Evolutionary conservation across 1,284 basidiomycete species (phyloP).

Genomic region (Cutaneotrichosporon cavernicola): DNA sequence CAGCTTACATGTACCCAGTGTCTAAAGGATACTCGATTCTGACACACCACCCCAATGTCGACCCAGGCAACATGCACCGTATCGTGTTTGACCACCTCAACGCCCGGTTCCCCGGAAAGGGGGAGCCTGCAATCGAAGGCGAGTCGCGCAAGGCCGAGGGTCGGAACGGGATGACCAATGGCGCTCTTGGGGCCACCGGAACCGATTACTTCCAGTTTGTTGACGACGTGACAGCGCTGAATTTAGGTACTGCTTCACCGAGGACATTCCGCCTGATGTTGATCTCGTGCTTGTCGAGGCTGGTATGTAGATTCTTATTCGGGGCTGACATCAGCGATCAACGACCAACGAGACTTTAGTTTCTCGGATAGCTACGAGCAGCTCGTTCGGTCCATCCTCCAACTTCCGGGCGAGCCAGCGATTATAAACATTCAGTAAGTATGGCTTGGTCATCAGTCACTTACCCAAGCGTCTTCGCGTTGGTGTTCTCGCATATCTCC

Average conservation of each 20-base stretch:
- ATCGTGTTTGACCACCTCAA: constrained; percentile 43
- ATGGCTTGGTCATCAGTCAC: not conserved
- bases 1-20: constrained; percentile 23
- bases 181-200: constrained; percentile 24
- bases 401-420: constrained; percentile 7
- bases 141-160: constrained; percentile 7
- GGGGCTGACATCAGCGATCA: not conserved
- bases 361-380: not conserved
- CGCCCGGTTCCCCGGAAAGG: constrained; percentile 32
- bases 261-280: not conserved
- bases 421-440: constrained; percentile 9
- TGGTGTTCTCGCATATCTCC: not conserved
- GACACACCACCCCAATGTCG: constrained; percentile 22
- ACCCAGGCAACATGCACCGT: constrained; percentile 36
- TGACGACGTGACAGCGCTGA: too few relatives aligned
- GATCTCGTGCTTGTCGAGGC: not conserved
- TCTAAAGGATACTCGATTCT: constrained; percentile 33
- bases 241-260: not conserved
- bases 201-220: not conserved
- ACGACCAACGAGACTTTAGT: not conserved
- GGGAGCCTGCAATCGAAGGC: not conserved
- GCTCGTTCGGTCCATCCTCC: constrained; percentile 14
- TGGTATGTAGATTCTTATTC: not conserved
- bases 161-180: constrained; percentile 34
- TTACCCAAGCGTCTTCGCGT: not conserved